Base-by-base conservation (phyloP, 768 basidiomycete genomes). In the Kwoniella heveanensis region DNA sequence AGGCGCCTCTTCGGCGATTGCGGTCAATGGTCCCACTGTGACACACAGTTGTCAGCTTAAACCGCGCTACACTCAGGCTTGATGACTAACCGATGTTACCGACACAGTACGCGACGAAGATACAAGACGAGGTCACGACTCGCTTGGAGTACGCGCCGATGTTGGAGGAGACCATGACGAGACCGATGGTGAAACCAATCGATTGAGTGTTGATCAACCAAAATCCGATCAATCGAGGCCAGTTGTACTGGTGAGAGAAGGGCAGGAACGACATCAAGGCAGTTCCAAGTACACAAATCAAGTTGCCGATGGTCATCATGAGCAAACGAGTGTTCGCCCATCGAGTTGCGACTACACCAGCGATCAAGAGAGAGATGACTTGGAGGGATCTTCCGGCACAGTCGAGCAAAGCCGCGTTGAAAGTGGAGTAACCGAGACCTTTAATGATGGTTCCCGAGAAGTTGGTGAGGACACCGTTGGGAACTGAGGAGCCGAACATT, bases 381-480 rank as follows among this genome's bases (percentile, higher is more conserved):
- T 78, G 79, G 49, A 78, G 72, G 0, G 79, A 80, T 53, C 77
- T 69, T 46, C 79, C 79, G 46, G 74, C 79, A 52, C 77, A 78
- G 61, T 80, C 79, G 49, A 80, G 68, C 15, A 80, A 72, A 19
- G 79, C 76, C 21, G 78, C 76, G 39, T 79, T 70, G 67, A 78
- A 71, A 21, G 72, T 73, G 15, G 60, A 65, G 65, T 71, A 80
- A n/a, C 76, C 78, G 51, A 76, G 64, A 65, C 71, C 74, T 50
- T 71, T 78, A 69, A 80, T 80, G 71, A 79, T 79, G 13, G 77
- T 73, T 1, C 76, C 77, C 26, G 69, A 70, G 57, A 79, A 80
- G 71, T 78, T 78, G 69, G 78, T 78, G 9, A 80, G 64, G 32
- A 80, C 76, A 52, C 80, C 80, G 67, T 79, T 80, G 48, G 80